Percentiles rank a stretch among this genome's conserved stretches.
These are phyloP conservation scores for Ascochyta clinopodiicola DNA, from an alignment of 2,329 filamentous ascomycete genomes.

Conservation along the genomic window DNA sequence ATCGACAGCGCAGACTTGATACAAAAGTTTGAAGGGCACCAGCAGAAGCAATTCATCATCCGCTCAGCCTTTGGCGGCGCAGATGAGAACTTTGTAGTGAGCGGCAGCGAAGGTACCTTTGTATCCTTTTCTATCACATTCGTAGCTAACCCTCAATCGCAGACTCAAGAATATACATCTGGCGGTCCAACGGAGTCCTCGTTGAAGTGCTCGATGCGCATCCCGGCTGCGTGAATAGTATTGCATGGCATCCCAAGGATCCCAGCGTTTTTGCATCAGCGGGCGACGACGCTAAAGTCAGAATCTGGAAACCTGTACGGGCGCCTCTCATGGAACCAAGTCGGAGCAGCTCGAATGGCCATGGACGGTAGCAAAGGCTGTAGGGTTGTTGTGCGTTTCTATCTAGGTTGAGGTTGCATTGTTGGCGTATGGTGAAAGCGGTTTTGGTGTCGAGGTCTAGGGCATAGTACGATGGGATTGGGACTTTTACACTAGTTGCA, in stretches of 20 bases:
- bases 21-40: slow-evolving; percentile 76
- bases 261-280: slow-evolving; percentile 87
- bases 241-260: slow-evolving; percentile 86
- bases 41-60: slow-evolving; percentile 79
- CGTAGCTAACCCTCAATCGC: neutral
- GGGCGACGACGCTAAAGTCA: slow-evolving; percentile 83
- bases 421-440: slow-evolving; percentile 6
- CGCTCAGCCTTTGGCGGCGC: slow-evolving; percentile 86
- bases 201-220: slow-evolving; percentile 82
- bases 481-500: slow-evolving; percentile 6
- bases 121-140: too few species aligned
- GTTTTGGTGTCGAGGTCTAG: neutral
- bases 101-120: slow-evolving; percentile 82
- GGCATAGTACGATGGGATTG: neutral
- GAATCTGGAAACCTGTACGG: slow-evolving; percentile 67
- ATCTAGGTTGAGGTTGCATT: slow-evolving; percentile 7
- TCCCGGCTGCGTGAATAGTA: slow-evolving; percentile 79
- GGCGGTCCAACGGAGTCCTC: slow-evolving; percentile 81
- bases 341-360: slow-evolving; percentile 28
- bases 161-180: slow-evolving; percentile 80
- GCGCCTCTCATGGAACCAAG: slow-evolving; percentile 18
- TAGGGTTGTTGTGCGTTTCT: neutral
- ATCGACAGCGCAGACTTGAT: slow-evolving; percentile 74
- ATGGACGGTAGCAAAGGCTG: slow-evolving; percentile 19
- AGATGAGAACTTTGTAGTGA: slow-evolving; percentile 88